phyloP scores from a whole-genome alignment of 805 yeast species.

The Yamadazyma akitaensis region DNA sequence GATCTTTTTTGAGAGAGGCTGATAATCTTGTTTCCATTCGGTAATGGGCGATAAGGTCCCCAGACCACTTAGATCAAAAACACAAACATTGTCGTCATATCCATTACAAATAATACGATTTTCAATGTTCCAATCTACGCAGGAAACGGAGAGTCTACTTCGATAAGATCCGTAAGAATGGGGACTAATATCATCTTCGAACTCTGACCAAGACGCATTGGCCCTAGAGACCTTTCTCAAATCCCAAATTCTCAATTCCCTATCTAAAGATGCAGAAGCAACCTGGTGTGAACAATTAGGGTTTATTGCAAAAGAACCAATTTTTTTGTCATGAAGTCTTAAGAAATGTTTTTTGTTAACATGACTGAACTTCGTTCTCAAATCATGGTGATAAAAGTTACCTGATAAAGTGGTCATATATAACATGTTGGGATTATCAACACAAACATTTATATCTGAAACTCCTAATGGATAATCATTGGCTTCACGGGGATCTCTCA shows the following conservation, averaged over 20 bases:
- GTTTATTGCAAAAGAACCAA: conserved; percentile 82
- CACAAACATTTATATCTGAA: conserved; percentile 64
- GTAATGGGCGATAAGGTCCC: conserved; percentile 20
- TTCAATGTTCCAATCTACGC: conserved; percentile 75
- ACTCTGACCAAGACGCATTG: conserved; percentile 52
- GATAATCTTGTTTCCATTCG: conserved; percentile 19
- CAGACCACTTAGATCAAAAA: conserved; percentile 55
- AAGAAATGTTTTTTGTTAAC: conserved; percentile 27
- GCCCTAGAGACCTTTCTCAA: conserved; percentile 51
- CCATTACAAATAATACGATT: conserved; percentile 85
- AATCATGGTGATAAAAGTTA: conserved; percentile 70
- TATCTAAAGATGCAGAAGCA: conserved; percentile 86
- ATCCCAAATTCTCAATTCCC: conserved; percentile 87
- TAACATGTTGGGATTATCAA: conserved; percentile 47
- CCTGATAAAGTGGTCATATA: conserved; percentile 81
- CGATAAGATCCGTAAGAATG: conserved; percentile 57
- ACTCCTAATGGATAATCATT: conserved; percentile 49
- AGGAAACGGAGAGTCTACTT: conserved; percentile 78
- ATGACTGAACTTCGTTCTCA: conserved; percentile 46
- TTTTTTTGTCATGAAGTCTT: conserved; percentile 82
- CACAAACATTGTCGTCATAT: conserved; percentile 77
- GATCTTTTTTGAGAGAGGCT: conserved; percentile 4
- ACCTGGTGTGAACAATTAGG: conserved; percentile 64
- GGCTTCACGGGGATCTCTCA: conserved; percentile 53
- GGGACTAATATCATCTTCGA: conserved; percentile 46